Evolutionary conservation across 805 yeast species (phyloP).

Genomic region (Yamadazyma tumulicola): DNA sequence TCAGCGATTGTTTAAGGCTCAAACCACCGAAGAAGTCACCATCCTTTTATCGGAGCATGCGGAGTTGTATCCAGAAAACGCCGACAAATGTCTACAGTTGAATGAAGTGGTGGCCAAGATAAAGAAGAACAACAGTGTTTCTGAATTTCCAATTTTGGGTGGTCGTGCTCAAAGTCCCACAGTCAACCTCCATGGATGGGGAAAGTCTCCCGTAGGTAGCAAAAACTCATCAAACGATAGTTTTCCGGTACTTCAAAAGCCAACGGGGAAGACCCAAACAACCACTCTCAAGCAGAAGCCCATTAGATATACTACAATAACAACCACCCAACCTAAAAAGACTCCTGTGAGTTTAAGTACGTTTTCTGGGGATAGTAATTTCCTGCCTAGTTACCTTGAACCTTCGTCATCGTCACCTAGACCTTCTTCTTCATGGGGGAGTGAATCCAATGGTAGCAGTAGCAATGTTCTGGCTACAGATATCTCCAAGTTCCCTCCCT

Average conservation of each 20-base stretch:
- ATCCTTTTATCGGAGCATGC: constrained; percentile 60
- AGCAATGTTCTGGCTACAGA: constrained; percentile 18
- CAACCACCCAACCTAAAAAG: constrained; percentile 11
- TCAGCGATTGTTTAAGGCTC: constrained; percentile 18
- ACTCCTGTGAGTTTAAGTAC: constrained; percentile 11
- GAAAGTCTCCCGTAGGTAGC: constrained; percentile 11
- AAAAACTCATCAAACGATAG: constrained; percentile 18
- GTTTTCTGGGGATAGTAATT: constrained; percentile 19
- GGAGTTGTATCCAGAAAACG: constrained; percentile 46
- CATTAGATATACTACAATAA: constrained; percentile 34
- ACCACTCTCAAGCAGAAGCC: constrained; percentile 20
- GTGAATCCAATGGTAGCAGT: constrained; percentile 13
- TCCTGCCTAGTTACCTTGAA: constrained; percentile 32
- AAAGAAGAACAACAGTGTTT: constrained; percentile 12
- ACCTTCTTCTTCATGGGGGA: constrained; percentile 17
- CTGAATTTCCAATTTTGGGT: constrained; percentile 49
- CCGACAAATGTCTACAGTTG: constrained; percentile 15
- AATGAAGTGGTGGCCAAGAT: constrained; percentile 9
- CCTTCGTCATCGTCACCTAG: constrained; percentile 8
- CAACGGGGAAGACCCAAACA: constrained; percentile 9
- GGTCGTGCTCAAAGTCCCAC: constrained; percentile 10
- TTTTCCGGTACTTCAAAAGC: constrained; percentile 37
- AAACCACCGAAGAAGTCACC: constrained; percentile 44
- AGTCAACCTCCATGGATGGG: constrained; percentile 24
- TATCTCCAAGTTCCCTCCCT: constrained; percentile 45